Evolutionary conservation across 1,284 basidiomycete genomes (phyloP), one percentile per base, ranked within the genome.

Genomic region (Schizophyllum commune): DNA sequence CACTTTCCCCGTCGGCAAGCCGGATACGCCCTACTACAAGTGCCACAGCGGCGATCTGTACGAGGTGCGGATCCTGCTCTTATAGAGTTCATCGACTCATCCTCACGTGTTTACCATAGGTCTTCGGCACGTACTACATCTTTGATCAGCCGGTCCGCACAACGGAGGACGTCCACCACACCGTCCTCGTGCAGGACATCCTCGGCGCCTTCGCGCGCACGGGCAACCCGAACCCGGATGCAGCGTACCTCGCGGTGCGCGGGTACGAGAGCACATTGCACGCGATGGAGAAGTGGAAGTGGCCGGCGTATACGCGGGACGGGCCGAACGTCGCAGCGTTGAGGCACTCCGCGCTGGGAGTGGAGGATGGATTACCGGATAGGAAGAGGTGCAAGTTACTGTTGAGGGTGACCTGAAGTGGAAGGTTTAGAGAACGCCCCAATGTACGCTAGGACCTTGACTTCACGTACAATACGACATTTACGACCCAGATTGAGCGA

Each of bases 41-140:
- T 75, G 74, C 56, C 74, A 74, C 58, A 71, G 71, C 0, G 71
- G 73, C 17, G 74, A 75, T 34, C 63, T 75, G 1, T 67, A 69
- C 61, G 72, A 72, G 61, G 70, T 69, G 13, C 4, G 58, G 66
- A 66, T 56, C 66, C 66, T 9, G n/a, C n/a, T 68, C 63, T 6
- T 52, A 68, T 4, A 68, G 64, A 0, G 67, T 67, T 55, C 61
- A 63, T 34, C 61, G 61, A 7, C 60, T 58, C 1, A 21, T 19
- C 51, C 9, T 32, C 1, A 13, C 33, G 52, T 19, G 2, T 17
- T 0, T 1, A 11, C 39, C 15, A 7, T 61, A 39, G 51, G 58
- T 27, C 20, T 66, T 66, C n/a, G 65, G 63, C 56, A 63, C 47
- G 9, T 58, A 64, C 39, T 63, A 63, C 13, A 59, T 64, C 32